Conservation (phyloP, 2,329 filamentous ascomycete genomes). For the Phialophora expanda region DNA sequence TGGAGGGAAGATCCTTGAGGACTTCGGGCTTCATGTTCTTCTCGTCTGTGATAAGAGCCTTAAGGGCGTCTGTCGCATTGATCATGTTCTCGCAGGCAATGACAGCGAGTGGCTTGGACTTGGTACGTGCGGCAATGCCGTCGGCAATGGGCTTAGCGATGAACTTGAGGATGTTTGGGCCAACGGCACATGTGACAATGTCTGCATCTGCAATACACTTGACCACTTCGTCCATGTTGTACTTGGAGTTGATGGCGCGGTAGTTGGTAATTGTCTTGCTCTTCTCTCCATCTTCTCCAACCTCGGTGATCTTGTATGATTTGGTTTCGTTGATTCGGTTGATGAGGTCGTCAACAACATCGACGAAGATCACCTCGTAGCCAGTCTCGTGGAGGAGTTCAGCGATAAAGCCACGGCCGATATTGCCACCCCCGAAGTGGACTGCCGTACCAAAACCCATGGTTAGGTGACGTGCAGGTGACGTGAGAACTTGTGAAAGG, state of each 20-base stretch:
- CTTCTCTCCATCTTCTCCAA: conserved; percentile 80
- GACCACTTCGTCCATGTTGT: conserved; percentile 78
- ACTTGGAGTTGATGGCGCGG: conserved; percentile 93
- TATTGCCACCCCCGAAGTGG: conserved; percentile 86
- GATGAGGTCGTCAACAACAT: conserved; percentile 86
- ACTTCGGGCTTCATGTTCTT: conserved; percentile 69
- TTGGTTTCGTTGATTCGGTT: conserved; percentile 74
- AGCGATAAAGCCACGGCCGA: conserved; percentile 84
- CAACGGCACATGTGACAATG: conserved; percentile 94
- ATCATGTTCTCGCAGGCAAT: conserved; percentile 99
- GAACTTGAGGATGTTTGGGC: conserved; percentile 93
- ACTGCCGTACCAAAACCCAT: conserved; percentile 67
- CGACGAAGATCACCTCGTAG: conserved; percentile 94
- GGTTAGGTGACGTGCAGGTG: no score
- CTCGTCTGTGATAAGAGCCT: conserved; percentile 76
- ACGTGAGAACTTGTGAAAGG: neutral
- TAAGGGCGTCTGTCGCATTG: conserved; percentile 87
- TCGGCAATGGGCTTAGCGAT: conserved; percentile 95
- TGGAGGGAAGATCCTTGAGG: conserved; percentile 65
- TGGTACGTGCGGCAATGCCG: conserved; percentile 78
- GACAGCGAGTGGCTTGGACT: conserved; percentile 74
- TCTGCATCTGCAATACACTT: conserved; percentile 86
- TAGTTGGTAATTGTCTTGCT: conserved; percentile 90
- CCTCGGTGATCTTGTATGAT: conserved; percentile 90
- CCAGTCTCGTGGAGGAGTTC: conserved; percentile 93